phyloP scores from a whole-genome alignment of 192 early-diverging fungal species.

The Cetraspora pellucida region DNA sequence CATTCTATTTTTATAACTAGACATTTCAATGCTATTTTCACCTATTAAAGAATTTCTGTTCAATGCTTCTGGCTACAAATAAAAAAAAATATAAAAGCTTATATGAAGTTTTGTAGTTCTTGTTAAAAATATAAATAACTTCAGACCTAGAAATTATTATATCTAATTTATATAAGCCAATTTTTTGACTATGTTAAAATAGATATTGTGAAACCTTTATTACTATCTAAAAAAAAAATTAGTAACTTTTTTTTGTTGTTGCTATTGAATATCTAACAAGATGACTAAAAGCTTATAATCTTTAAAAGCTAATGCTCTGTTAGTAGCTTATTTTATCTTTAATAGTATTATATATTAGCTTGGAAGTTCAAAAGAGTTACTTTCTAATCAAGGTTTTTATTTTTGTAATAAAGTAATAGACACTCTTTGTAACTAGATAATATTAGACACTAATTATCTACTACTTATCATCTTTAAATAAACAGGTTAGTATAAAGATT shows the following conservation, averaged over 20 bases:
- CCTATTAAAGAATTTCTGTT: background rate
- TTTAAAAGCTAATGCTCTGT: slow-evolving; percentile 34
- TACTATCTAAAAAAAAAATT: slow-evolving; percentile 19
- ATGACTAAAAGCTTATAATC: slow-evolving; percentile 33
- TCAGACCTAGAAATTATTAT: background rate
- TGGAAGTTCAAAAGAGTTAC: slow-evolving; percentile 36
- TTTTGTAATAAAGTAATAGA: slow-evolving; percentile 15
- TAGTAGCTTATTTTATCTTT: slow-evolving; percentile 32
- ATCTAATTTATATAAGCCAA: background rate
- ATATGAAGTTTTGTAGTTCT: background rate
- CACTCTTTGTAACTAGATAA: background rate
- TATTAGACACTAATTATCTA: slow-evolving; percentile 22
- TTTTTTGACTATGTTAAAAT: background rate
- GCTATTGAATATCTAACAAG: slow-evolving; percentile 40
- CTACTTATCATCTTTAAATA: slow-evolving; percentile 33
- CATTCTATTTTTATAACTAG: background rate
- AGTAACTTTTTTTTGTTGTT: slow-evolving; percentile 32
- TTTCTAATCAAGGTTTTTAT: slow-evolving; percentile 32
- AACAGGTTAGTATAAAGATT: slow-evolving; percentile 9
- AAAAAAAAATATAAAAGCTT: background rate
- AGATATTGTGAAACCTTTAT: slow-evolving; percentile 8
- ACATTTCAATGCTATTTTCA: background rate
- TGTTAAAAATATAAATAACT: background rate
- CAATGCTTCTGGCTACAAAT: background rate
- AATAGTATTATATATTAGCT: slow-evolving; percentile 34